These are phyloP conservation scores for Tylopilus balloui DNA, from an alignment of 768 basidiomycete species.

Conservation along the genomic window DNA sequence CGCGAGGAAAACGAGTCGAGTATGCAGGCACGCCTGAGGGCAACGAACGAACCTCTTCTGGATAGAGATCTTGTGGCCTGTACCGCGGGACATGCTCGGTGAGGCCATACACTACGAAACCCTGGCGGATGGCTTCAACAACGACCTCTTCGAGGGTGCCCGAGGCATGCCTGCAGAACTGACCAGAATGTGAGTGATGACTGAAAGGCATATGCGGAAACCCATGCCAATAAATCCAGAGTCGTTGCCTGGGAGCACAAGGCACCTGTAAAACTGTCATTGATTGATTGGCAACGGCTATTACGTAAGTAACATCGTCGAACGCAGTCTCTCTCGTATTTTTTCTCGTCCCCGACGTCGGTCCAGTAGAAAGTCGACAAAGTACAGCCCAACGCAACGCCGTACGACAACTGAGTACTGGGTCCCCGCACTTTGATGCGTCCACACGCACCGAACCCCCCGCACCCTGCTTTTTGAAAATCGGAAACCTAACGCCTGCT, in stretches of 20 bases:
- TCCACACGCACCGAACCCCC: slow-evolving; percentile 14
- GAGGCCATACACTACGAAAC: slow-evolving; percentile 80
- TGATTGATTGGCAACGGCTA: neutral
- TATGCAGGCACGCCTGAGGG: slow-evolving; percentile 3
- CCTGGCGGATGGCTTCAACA: slow-evolving; percentile 67
- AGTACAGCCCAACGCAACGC: neutral
- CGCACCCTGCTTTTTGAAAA: slow-evolving; percentile 25
- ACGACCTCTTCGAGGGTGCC: slow-evolving; percentile 82
- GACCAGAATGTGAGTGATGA: slow-evolving; percentile 90
- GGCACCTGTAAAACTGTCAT: slow-evolving; percentile 5
- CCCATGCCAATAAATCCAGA: neutral
- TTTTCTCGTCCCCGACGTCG: neutral
- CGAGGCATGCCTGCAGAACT: slow-evolving; percentile 87
- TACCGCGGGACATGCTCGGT: slow-evolving; percentile 94
- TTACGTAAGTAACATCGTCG: slow-evolving; percentile 22
- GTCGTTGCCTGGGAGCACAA: slow-evolving; percentile 2
- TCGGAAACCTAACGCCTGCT: slow-evolving; percentile 28
- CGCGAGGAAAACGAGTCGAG: slow-evolving; percentile 14
- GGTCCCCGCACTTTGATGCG: slow-evolving; percentile 28
- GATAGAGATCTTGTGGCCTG: slow-evolving; percentile 76
- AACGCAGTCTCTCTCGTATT: neutral
- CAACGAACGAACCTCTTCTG: slow-evolving; percentile 74
- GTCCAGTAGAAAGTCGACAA: neutral
- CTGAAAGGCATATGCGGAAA: slow-evolving; percentile 55
- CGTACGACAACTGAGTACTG: slow-evolving; percentile 4